Evolutionary conservation across 257 asterid species (phyloP).

Genomic region (Solanum raphanifolium): DNA sequence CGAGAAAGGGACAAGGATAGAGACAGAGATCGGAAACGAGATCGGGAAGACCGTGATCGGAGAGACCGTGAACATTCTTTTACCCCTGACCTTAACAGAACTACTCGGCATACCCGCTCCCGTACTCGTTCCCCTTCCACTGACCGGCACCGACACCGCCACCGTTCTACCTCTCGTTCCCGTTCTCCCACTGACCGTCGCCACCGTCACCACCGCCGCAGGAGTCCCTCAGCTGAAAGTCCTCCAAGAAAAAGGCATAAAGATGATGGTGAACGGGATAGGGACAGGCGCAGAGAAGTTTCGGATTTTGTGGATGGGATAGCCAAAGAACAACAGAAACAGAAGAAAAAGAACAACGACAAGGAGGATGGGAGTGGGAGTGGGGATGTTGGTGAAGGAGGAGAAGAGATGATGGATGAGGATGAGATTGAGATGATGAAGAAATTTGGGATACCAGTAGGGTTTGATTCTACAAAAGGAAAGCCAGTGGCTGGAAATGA

Average conservation of each 20-base stretch:
- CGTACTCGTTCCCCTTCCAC: conserved; percentile 86
- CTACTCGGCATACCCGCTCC: conserved; percentile 53
- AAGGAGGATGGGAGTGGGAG: conserved; percentile 25
- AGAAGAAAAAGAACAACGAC: conserved; percentile 15
- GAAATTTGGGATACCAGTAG: conserved; percentile 81
- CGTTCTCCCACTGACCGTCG: conserved; percentile 73
- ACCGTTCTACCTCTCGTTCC: conserved; percentile 40
- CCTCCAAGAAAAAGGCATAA: conserved; percentile 74
- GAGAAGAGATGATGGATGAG: conserved; percentile 39
- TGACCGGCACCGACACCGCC: conserved; percentile 61
- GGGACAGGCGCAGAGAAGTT: not conserved
- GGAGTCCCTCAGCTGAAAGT: conserved; percentile 39
- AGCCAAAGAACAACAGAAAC: conserved; percentile 29
- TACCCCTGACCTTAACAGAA: conserved; percentile 72
- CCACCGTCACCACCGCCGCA: conserved; percentile 39
- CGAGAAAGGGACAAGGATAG: conserved; percentile 42
- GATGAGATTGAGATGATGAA: conserved; percentile 97
- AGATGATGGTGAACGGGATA: conserved; percentile 21
- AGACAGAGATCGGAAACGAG: conserved; percentile 38
- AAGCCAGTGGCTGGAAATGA: conserved; percentile 83
- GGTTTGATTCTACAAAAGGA: conserved; percentile 92
- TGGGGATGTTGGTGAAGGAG: conserved; percentile 18
- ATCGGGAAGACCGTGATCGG: conserved; percentile 14
- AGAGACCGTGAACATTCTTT: not conserved
- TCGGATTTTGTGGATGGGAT: conserved; percentile 26